Evolutionary conservation across 305 asterid genomes (phyloP).

Genomic region (Fraxinus baroniana): DNA sequence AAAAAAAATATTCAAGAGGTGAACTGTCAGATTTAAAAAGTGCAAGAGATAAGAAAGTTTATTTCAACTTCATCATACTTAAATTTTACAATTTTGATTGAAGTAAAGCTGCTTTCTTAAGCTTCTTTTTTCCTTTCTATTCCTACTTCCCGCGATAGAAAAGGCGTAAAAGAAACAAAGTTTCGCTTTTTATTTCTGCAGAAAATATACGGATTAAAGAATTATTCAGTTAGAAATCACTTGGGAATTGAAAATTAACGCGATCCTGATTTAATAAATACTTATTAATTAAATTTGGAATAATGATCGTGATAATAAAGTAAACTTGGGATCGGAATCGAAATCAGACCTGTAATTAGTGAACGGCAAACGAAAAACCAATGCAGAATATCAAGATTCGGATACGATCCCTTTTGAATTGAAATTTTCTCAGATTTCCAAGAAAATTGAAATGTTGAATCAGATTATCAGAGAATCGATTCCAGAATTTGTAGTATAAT

Average conservation of each 20-base stretch:
- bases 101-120: slow-evolving; percentile 25
- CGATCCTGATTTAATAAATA: slow-evolving; percentile 16
- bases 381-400: slow-evolving; percentile 24
- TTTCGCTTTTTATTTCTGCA: slow-evolving; percentile 21
- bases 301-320: slow-evolving; percentile 7
- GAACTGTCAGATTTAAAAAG: neutral
- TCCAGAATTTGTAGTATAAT: slow-evolving; percentile 5
- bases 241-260: neutral
- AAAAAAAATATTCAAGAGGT: neutral
- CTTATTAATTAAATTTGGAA: slow-evolving; percentile 15
- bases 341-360: slow-evolving; percentile 37
- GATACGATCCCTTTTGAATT: slow-evolving; percentile 8
- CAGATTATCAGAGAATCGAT: neutral
- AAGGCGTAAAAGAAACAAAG: slow-evolving; percentile 12
- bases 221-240: neutral
- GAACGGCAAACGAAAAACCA: slow-evolving; percentile 24
- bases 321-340: slow-evolving; percentile 10
- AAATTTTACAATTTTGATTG: neutral
- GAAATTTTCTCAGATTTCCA: neutral
- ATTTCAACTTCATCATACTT: slow-evolving; percentile 21
- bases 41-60: neutral
- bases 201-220: slow-evolving; percentile 15
- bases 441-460: neutral
- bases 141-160: slow-evolving; percentile 23
- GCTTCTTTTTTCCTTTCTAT: neutral